Percentiles rank a stretch among this genome's conserved stretches.
Evolutionary conservation across 805 yeast species (phyloP).

Genomic region (Saccharomycopsis schoenii): DNA sequence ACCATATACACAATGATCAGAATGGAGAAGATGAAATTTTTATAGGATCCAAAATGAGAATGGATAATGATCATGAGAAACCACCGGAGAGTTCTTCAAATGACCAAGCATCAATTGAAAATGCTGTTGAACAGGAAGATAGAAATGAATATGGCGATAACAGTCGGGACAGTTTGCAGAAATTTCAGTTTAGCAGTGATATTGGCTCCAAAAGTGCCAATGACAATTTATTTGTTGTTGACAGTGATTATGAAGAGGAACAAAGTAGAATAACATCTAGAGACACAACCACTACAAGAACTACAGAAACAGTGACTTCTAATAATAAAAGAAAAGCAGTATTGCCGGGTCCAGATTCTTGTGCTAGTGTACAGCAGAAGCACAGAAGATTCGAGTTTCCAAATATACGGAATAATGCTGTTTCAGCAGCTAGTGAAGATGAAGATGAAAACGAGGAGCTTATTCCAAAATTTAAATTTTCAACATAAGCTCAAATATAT

Average conservation of each 20-base stretch:
- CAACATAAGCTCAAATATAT: neutral
- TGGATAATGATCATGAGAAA: neutral
- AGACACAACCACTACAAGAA: neutral
- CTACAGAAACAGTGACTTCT: neutral
- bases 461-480: neutral
- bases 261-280: neutral
- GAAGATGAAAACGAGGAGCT: neutral
- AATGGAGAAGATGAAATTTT: neutral
- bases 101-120: neutral
- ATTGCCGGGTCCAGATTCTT: neutral
- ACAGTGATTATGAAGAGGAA: neutral
- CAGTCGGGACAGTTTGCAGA: too few species aligned
- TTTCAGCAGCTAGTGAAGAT: neutral
- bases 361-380: neutral
- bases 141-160: neutral
- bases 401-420: neutral
- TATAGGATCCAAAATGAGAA: neutral
- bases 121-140: too few species aligned
- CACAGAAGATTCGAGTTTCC: neutral
- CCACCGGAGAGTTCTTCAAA: neutral
- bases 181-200: neutral
- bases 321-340: neutral
- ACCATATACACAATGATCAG: neutral
- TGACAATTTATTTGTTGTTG: neutral
- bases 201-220: neutral